These are phyloP conservation scores for Trametes punicea DNA, from an alignment of 768 basidiomycete genomes.

Conservation along the genomic window DNA sequence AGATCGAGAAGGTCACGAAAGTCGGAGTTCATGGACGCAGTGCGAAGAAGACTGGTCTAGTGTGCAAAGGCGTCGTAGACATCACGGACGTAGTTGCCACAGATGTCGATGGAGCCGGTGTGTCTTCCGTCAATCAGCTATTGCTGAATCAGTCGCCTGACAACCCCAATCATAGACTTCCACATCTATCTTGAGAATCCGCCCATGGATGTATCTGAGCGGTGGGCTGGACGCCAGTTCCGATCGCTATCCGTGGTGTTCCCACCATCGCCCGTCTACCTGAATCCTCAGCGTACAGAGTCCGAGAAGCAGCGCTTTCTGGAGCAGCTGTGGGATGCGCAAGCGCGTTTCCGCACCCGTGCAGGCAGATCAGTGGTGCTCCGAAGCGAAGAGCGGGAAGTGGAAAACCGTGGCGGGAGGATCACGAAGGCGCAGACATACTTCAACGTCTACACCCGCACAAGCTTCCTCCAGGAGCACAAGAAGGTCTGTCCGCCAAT, in stretches of 20 bases:
- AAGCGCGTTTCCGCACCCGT: slow-evolving; percentile 75
- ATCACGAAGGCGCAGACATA: slow-evolving; percentile 74
- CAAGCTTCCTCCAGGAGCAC: slow-evolving; percentile 69
- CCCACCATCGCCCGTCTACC: slow-evolving; percentile 62
- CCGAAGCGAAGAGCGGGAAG: slow-evolving; percentile 68
- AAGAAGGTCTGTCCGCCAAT: slow-evolving; percentile 67
- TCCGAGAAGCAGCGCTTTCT: slow-evolving; percentile 79
- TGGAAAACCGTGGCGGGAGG: slow-evolving; percentile 62
- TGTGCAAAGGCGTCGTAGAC: slow-evolving; percentile 82
- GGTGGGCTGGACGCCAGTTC: slow-evolving; percentile 86
- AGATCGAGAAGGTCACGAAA: slow-evolving; percentile 71
- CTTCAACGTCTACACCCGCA: slow-evolving; percentile 85
- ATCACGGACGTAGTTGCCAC: slow-evolving; percentile 80
- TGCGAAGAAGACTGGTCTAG: slow-evolving; percentile 78
- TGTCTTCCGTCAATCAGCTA: slow-evolving; percentile 25
- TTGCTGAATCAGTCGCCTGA: background rate
- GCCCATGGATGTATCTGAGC: slow-evolving; percentile 76
- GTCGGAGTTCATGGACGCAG: slow-evolving; percentile 53
- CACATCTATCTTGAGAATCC: slow-evolving; percentile 82
- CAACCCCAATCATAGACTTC: slow-evolving; percentile 52
- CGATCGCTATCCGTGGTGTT: slow-evolving; percentile 75
- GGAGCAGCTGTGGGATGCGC: slow-evolving; percentile 85
- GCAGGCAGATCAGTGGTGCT: slow-evolving; percentile 72
- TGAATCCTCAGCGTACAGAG: slow-evolving; percentile 63
- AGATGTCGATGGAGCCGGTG: slow-evolving; percentile 84